Evolutionary conservation across 371 early-diverging fungal species (phyloP).

Genomic region (Apophysomyces variabilis): DNA sequence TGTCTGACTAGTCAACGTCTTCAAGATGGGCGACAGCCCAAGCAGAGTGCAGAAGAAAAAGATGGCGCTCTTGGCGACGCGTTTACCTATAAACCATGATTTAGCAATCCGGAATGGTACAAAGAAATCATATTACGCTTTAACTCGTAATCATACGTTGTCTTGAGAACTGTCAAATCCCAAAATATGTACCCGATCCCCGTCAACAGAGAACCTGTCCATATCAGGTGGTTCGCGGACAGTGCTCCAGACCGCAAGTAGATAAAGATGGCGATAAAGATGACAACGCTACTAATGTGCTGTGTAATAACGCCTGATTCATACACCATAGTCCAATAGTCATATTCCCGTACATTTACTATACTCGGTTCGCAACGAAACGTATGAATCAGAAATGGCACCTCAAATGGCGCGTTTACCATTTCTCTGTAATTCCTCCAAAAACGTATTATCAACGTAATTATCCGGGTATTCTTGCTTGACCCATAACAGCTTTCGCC

Average conservation of each 20-base stretch:
- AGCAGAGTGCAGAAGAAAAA: conserved; percentile 81
- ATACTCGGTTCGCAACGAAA: neutral
- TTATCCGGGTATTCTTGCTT: conserved; percentile 93
- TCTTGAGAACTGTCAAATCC: conserved; percentile 60
- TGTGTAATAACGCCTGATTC: conserved; percentile 83
- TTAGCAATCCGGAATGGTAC: neutral
- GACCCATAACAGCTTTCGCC: conserved; percentile 89
- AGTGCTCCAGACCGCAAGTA: conserved; percentile 64
- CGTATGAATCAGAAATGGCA: neutral
- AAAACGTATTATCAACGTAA: conserved; percentile 88
- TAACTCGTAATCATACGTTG: conserved; percentile 50
- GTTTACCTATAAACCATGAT: conserved; percentile 38
- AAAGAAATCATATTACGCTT: conserved; percentile 44
- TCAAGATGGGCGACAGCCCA: conserved; percentile 90
- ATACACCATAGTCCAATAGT: conserved; percentile 74
- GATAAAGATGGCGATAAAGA: conserved; percentile 89
- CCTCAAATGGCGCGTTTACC: conserved; percentile 53
- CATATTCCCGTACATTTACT: conserved; percentile 76
- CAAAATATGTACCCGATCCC: conserved; percentile 71
- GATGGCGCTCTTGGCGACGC: conserved; percentile 74
- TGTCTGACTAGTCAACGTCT: conserved; percentile 89
- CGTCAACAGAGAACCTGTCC: conserved; percentile 60
- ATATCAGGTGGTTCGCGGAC: conserved; percentile 64
- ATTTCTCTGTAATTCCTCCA: conserved; percentile 88
- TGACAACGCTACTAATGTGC: conserved; percentile 81